phyloP scores from a whole-genome alignment of 768 basidiomycete species.

The Albatrellus ellisii region DNA sequence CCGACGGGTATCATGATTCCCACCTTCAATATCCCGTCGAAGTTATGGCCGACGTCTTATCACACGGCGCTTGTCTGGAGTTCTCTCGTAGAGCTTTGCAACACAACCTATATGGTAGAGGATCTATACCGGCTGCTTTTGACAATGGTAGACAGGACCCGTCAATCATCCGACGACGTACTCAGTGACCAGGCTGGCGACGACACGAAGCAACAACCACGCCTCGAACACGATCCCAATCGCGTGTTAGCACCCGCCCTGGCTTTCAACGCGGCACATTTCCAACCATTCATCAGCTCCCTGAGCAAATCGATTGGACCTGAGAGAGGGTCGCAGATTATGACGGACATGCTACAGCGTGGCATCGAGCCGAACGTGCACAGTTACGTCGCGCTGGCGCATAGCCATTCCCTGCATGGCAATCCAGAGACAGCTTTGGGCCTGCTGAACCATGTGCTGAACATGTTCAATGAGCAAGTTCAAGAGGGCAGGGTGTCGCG shows the following conservation, averaged over 20 bases:
- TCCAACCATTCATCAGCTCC: constrained; percentile 39
- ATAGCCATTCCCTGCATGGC: constrained; percentile 29
- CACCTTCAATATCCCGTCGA: constrained; percentile 10
- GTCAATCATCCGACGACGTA: constrained; percentile 4
- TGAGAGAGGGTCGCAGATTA: constrained; percentile 23
- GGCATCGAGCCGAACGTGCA: constrained; percentile 32
- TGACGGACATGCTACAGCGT: constrained; percentile 39
- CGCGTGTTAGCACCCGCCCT: background rate
- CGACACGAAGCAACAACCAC: background rate
- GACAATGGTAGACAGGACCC: background rate
- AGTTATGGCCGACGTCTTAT: constrained; percentile 21
- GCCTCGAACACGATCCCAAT: background rate
- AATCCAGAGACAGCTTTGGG: constrained; percentile 23
- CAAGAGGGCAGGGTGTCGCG: background rate
- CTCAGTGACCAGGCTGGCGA: background rate
- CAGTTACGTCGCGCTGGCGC: constrained; percentile 38
- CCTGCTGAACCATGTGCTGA: constrained; percentile 31
- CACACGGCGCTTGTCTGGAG: constrained; percentile 26
- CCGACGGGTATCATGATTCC: constrained; percentile 17
- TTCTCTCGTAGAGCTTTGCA: constrained; percentile 16
- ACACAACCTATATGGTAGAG: constrained; percentile 17
- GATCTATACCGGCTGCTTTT: constrained; percentile 33
- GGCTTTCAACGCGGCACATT: constrained; percentile 25
- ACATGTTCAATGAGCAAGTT: background rate
- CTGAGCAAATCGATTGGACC: constrained; percentile 23